Evolutionary conservation across 2,329 filamentous ascomycete species (phyloP).

Genomic region (Ceratocystis alfenasii): DNA sequence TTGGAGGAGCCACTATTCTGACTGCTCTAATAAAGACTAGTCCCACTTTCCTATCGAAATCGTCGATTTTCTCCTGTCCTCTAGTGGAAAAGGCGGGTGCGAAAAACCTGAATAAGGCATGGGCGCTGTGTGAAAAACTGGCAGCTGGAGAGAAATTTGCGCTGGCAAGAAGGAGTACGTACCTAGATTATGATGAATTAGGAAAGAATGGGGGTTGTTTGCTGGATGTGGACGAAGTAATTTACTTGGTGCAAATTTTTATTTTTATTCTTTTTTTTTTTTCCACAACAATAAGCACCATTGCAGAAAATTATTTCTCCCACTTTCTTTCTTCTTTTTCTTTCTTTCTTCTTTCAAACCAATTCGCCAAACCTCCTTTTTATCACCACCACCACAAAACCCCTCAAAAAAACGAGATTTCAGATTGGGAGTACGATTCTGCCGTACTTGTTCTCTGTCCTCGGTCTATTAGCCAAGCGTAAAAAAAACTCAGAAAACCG

Average conservation of each 20-base stretch:
- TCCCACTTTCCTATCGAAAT: neutral
- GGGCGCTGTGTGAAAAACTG: neutral
- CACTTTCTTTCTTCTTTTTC: constrained; percentile 32
- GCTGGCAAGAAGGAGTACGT: neutral
- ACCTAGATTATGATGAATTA: neutral
- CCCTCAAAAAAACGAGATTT: constrained; percentile 34
- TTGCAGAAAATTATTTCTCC: constrained; percentile 30
- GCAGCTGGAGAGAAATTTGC: neutral
- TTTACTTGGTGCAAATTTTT: neutral
- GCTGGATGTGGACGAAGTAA: constrained; percentile 12
- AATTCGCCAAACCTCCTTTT: constrained; percentile 33
- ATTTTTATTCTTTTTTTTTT: constrained; percentile 10
- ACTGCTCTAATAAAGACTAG: neutral
- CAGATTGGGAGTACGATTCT: constrained; percentile 45
- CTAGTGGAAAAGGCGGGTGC: neutral
- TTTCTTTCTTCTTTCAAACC: constrained; percentile 35
- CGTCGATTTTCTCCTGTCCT: neutral
- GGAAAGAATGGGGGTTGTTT: constrained; percentile 11
- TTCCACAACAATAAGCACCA: constrained; percentile 24
- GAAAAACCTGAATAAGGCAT: neutral
- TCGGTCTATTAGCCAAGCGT: constrained; percentile 37
- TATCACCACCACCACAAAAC: constrained; percentile 36
- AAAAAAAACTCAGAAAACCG: constrained; percentile 23
- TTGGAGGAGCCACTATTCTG: neutral
- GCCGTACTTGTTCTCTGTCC: constrained; percentile 49